A percentile compares a stretch with the other conserved stretches of the same genome.
phyloP scores from a whole-genome alignment of 2,329 filamentous ascomycete species.

The Aspergillus ochraceus region DNA sequence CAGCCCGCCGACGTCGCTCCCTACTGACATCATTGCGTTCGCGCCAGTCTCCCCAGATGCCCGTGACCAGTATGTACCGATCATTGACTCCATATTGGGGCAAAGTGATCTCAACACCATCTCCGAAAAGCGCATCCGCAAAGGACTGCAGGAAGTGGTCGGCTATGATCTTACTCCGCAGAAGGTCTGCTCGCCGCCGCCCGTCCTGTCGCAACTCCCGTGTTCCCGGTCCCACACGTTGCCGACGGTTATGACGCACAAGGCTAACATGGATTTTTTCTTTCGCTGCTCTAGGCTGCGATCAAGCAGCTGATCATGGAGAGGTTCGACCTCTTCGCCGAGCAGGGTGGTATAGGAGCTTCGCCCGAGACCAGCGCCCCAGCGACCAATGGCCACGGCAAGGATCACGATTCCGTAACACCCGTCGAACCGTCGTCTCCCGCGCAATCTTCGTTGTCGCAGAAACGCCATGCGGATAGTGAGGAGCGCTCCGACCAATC shows the following conservation, averaged over 20 bases:
- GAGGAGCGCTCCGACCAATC: constrained; percentile 41
- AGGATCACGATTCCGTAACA: constrained; percentile 23
- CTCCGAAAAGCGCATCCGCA: constrained; percentile 65
- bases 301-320: constrained; percentile 72
- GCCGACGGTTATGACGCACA: background rate
- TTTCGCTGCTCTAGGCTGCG: constrained; percentile 51
- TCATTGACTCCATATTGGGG: constrained; percentile 64
- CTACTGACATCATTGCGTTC: constrained; percentile 22
- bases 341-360: constrained; percentile 40
- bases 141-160: constrained; percentile 60
- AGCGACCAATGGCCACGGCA: constrained; percentile 37
- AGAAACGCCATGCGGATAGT: constrained; percentile 44
- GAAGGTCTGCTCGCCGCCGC: constrained; percentile 51
- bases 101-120: constrained; percentile 63
- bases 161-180: constrained; percentile 62
- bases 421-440: constrained; percentile 32
- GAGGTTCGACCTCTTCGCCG: constrained; percentile 68
- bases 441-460: constrained; percentile 35
- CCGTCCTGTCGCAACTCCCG: constrained; percentile 10
- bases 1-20: constrained; percentile 19
- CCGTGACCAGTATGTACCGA: constrained; percentile 53
- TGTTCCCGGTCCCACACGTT: background rate
- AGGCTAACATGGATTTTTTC: constrained; percentile 16
- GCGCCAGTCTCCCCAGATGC: constrained; percentile 50
- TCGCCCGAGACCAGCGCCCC: constrained; percentile 27